Base-by-base conservation (phyloP, 2,329 filamentous ascomycete genomes). In the Zelopaecilomyces penicillatus region DNA sequence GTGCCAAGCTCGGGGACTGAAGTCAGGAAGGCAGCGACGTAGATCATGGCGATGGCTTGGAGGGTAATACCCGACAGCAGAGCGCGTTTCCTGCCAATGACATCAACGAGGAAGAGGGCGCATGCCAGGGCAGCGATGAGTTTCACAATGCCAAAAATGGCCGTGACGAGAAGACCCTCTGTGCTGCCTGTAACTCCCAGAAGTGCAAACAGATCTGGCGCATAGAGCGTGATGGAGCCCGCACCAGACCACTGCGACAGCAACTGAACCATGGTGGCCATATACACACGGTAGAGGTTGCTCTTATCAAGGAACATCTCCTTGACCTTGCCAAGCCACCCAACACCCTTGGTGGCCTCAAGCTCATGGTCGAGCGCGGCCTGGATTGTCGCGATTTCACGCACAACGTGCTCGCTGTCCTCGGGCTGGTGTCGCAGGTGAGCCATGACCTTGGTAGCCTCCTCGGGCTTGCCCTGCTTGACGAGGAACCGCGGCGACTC, bases 41-140 rank as follows among this genome's bases (percentile, higher is more conserved):
- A 84, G 51, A 79, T 51, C 75, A 83, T 82, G 10, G 78, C 54
- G 7, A 83, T 59, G 11, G 71, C 70, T 58, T 84, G 80, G 1
- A 82, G 65, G 2, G 67, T 67, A 52, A 83, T 83, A 3, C 80
- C 80, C 1, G 73, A 61, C 12, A 82, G 68, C 0, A 84, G 70
- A 1, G 80, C 71, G 6, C 79, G 76, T 64, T 88, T 89, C 47
- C 86, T 81, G 4, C 86, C 86, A 51, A 90, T 81, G 43, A 84
- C 80, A 54, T 90, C 86, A 51, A 90, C 84, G 6, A 90, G 74
- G 73, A 90, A 87, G 42, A 89, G 71, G 0, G 85, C 85, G 59
- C 85, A 90, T 34, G 78, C 52, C 30, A 89, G 59, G 10, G 83
- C 78, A 0, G 82, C 74, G 5, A 77, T 59, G 44, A 90, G 76